Base-by-base conservation (phyloP, 768 basidiomycete species). In the Leucosporidium scottii region DNA sequence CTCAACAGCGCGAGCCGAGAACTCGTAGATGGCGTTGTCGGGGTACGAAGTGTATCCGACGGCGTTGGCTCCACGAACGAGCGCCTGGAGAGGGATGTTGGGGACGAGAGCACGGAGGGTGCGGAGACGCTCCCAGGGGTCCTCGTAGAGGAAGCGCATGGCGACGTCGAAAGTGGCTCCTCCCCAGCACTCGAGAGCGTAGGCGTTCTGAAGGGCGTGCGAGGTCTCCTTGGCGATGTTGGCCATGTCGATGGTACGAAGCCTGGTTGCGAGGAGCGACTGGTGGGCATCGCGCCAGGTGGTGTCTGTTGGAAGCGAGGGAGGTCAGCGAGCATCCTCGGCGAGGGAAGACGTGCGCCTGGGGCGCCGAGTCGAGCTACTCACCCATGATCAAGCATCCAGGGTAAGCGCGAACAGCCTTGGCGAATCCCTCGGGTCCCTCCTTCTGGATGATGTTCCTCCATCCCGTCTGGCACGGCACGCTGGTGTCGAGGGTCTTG, bases 241-340 rank as follows among this genome's bases (percentile, higher is more conserved):
- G 73, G 86, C 90, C 86, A 98, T 98, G 77, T 99, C 96, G 71
- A 88, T 86, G 15, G 96, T 98, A 71, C 96, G 86, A 59, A 99
- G 83, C 69, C 96, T 89, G 34, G 96, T 99, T 56, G 96, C 96
- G 64, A 99, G 86, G 47, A 99, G 84, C 34, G 93, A 96, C 79
- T 99, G 96, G 79, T 99, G 96, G 28, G 96, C 96, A 76, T 99
- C 96, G 78, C 96, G 90, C 94, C 96, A 97, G 2, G 94, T 98
- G 34, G 94, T 98, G 80, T 99, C 62, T 64, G 18, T 47, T 15
- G 1, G 25, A 77, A 75, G 71, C 70, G 47, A 53, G 25, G 3
- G 21, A 51, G 18, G 48, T 68, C 50, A 70, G 61, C 50, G 23
- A 44, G 7, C 39, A 13, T 2, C 8, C 15, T 44, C 39, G 39